A percentile compares a stretch with the other conserved stretches of the same genome.
Conservation (phyloP, 1,284 basidiomycete genomes). For the Xerocomus minutiporus region DNA sequence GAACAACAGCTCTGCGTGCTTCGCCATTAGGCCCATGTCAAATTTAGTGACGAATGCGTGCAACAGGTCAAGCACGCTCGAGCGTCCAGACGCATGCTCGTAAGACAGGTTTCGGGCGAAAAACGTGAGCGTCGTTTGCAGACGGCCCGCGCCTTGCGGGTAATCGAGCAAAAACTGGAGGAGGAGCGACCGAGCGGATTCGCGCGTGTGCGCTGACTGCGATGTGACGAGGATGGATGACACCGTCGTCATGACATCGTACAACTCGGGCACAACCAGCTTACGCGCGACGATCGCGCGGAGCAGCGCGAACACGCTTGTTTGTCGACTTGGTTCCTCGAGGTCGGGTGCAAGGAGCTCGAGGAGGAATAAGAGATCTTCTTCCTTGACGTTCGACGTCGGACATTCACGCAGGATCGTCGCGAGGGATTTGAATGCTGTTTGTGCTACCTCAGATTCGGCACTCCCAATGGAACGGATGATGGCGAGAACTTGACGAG, state of each 20-base stretch:
- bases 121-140: constrained; percentile 88
- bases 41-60: constrained; percentile 85
- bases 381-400: constrained; percentile 78
- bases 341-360: constrained; percentile 86
- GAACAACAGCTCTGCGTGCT: constrained; percentile 89
- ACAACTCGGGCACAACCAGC: constrained; percentile 94
- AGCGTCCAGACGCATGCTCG: constrained; percentile 84
- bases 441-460: constrained; percentile 88
- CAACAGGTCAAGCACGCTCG: constrained; percentile 90
- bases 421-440: constrained; percentile 83
- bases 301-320: constrained; percentile 83
- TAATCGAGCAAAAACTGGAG: constrained; percentile 97
- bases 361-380: constrained; percentile 84
- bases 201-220: constrained; percentile 88
- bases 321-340: constrained; percentile 90
- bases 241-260: constrained; percentile 97
- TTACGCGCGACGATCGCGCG: constrained; percentile 89
- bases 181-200: constrained; percentile 83
- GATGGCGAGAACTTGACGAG: constrained; percentile 84
- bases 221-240: constrained; percentile 92
- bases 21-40: constrained; percentile 66
- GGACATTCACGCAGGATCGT: constrained; percentile 84
- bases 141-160: constrained; percentile 90
- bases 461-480: constrained; percentile 83
- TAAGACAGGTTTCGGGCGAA: constrained; percentile 94